Evolutionary conservation across 202 grass and related monocot genomes (phyloP).

Genomic region (Sporobolus alterniflorus): DNA sequence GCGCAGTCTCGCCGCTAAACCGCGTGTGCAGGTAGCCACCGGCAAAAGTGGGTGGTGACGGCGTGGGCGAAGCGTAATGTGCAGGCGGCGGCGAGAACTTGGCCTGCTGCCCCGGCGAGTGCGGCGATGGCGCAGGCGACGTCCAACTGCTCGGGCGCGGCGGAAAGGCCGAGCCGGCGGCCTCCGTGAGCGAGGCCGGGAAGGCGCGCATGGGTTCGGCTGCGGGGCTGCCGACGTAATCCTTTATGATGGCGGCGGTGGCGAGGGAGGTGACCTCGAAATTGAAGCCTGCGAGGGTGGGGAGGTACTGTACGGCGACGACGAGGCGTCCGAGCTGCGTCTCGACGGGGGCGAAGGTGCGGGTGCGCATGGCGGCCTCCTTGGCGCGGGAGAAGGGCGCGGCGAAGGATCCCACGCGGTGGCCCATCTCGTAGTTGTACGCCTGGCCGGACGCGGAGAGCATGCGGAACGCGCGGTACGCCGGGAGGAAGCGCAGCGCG

Average conservation of each 20-base stretch:
- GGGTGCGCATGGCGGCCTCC: slow-evolving; percentile 62
- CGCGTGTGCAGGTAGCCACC: slow-evolving; percentile 70
- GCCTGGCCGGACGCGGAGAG: slow-evolving; percentile 70
- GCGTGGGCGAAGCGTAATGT: slow-evolving; percentile 66
- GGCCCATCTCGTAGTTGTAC: slow-evolving; percentile 82
- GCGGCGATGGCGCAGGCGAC: slow-evolving; percentile 42
- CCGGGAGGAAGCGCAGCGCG: slow-evolving; percentile 80
- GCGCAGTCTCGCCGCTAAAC: slow-evolving; percentile 62
- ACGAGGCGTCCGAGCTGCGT: slow-evolving; percentile 81
- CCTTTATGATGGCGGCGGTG: slow-evolving; percentile 65
- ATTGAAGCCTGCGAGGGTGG: slow-evolving; percentile 66
- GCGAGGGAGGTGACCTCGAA: slow-evolving; percentile 66
- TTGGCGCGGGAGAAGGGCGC: slow-evolving; percentile 79
- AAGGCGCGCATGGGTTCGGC: slow-evolving; percentile 78
- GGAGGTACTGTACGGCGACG: slow-evolving; percentile 83
- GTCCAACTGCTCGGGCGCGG: slow-evolving; percentile 66
- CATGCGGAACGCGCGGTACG: slow-evolving; percentile 68
- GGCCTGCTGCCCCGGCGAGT: slow-evolving; percentile 40
- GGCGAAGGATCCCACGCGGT: slow-evolving; percentile 78
- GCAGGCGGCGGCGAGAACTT: slow-evolving; percentile 71
- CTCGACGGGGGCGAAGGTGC: slow-evolving; percentile 64
- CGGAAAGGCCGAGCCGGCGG: slow-evolving; percentile 32
- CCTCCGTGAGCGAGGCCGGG: slow-evolving; percentile 65
- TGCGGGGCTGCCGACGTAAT: slow-evolving; percentile 84
- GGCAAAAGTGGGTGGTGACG: slow-evolving; percentile 78